phyloP scores from a whole-genome alignment of 1,284 basidiomycete species.

The Apiotrichum veenhuisii region DNA sequence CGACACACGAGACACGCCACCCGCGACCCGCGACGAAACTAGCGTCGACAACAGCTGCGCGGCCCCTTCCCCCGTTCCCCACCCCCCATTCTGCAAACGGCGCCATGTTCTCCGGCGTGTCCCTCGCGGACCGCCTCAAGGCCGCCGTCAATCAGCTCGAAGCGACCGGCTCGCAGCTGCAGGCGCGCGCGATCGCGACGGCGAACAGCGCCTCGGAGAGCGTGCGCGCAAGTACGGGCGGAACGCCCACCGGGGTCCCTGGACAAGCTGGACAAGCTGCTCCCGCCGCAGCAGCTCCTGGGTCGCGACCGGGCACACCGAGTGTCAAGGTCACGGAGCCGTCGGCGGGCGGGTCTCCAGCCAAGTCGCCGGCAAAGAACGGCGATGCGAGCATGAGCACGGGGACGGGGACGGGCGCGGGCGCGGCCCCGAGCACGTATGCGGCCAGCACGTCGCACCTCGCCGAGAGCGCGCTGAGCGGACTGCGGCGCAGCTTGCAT shows the following conservation, averaged over 20 bases:
- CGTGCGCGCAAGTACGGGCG: neutral
- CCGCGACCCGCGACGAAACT: too few species aligned
- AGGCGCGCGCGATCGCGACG: constrained; percentile 26
- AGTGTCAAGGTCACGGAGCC: neutral
- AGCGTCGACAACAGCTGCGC: too few species aligned
- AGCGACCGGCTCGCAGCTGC: constrained; percentile 30
- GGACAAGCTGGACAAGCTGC: neutral
- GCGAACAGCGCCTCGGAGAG: neutral
- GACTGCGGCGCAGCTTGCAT: constrained; percentile 33
- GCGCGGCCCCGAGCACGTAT: constrained; percentile 1
- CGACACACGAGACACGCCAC: too few species aligned
- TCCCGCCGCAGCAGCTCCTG: neutral
- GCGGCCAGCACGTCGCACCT: constrained; percentile 18
- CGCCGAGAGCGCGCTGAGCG: constrained; percentile 38
- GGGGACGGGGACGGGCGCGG: neutral
- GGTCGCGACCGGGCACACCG: neutral
- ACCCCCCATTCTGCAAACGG: too few species aligned
- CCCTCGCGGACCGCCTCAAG: constrained; percentile 42
- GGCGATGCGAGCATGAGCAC: neutral
- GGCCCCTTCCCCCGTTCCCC: neutral
- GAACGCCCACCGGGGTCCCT: neutral
- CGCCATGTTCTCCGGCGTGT: constrained; percentile 36
- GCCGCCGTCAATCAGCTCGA: constrained; percentile 43
- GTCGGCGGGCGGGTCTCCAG: neutral
- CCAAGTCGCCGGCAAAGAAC: neutral